Evolutionary conservation across 129 eudicot genomes (phyloP), one percentile per base, ranked within the genome.

Genomic region (Pseudognaphalium luteoalbum): DNA sequence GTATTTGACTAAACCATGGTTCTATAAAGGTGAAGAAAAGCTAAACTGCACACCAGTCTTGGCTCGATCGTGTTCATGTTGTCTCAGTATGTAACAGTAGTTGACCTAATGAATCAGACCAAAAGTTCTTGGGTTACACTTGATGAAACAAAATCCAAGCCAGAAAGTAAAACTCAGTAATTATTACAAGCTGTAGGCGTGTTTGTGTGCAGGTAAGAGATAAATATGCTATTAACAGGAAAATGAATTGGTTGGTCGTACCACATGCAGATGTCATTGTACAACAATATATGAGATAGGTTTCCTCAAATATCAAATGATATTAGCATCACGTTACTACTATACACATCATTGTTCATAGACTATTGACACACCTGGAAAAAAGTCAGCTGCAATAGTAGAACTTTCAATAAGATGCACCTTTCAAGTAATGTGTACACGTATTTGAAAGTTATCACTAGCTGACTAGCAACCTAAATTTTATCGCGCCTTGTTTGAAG

Each of bases 31-130:
- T 25, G 91, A 83, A 51, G 99, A 94, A 82, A 94, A 94, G 87
- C 90, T 81, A 72, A 91, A 91, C 76, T 89, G 96, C 82, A 94
- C 81, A 21, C 97, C 99, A 7, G 93, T 88, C 85, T 89, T 91
- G 77, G 94, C 97, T 68, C 82, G 86, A 72, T 94, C 99, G 6
- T 84, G 87, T 71, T 81, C 94, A 4, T 81, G 86, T 72, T 87
- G 90, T 56, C 75, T 86, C 79, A 94, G 79, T 68, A 91, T 89
- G 81, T 94, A 78, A 74, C 97, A 89, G 82, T 91, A 94, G 82
- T 94, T 94, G 33, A 94, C 90, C 99, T 94, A 89, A 67, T 12
- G 62, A 80, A 70, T 8, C 59, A 72, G n/a, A 14, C 75, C 78
- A 51, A 42, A 32, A 33, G 51, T 44, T 47, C 9, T 69, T 21